Conservation (phyloP, 306 rosid species). For the Citrullus mucosospermus region DNA sequence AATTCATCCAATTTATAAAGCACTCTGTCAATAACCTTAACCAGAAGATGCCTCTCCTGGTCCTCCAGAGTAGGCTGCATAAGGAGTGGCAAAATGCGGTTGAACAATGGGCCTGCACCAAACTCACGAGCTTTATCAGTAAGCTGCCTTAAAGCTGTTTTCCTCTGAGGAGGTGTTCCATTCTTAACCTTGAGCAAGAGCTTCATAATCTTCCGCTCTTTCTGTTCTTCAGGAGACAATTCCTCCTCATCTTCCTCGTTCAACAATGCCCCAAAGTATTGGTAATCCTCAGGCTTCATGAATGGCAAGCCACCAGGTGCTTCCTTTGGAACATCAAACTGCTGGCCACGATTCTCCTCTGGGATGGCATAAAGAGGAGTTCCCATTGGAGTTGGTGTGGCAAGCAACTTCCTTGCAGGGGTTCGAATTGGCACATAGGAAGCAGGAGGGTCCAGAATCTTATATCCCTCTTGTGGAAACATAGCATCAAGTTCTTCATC, state of each 20-base stretch:
- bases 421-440: constrained; percentile 59
- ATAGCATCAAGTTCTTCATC: constrained; percentile 67
- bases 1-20: constrained; percentile 88
- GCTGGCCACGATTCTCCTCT: constrained; percentile 72
- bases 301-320: constrained; percentile 60
- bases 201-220: constrained; percentile 74
- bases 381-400: constrained; percentile 57
- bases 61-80: constrained; percentile 78
- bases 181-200: constrained; percentile 68
- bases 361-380: constrained; percentile 62
- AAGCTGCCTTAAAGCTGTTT: constrained; percentile 63
- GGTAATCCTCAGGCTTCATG: constrained; percentile 74
- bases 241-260: constrained; percentile 64
- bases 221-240: constrained; percentile 59
- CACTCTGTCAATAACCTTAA: constrained; percentile 77
- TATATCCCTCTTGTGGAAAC: constrained; percentile 71
- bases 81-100: constrained; percentile 59
- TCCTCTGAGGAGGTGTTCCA: constrained; percentile 67
- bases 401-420: constrained; percentile 61
- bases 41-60: constrained; percentile 74
- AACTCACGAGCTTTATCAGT: constrained; percentile 70
- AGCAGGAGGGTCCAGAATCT: constrained; percentile 58
- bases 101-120: constrained; percentile 70
- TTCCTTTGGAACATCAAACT: constrained; percentile 69
- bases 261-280: constrained; percentile 58